These are phyloP conservation scores for Ilyonectria mors-panacis DNA, from an alignment of 2,329 filamentous ascomycete species.

Conservation along the genomic window DNA sequence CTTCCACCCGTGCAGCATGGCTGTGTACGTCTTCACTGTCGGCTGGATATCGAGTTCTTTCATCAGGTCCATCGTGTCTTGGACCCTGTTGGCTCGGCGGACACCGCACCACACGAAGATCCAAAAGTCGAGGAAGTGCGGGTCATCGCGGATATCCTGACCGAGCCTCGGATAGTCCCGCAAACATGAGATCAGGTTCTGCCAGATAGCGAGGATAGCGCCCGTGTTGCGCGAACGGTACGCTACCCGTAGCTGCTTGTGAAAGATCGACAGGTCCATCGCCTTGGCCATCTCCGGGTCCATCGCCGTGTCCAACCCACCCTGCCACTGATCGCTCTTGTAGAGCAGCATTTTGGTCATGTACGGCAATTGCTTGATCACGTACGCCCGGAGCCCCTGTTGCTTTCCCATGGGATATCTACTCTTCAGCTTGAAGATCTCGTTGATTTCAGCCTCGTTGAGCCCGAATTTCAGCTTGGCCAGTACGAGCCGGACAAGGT, in stretches of 20 bases:
- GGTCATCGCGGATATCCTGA: conserved; percentile 50
- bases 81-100: conserved; percentile 47
- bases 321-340: conserved; percentile 43
- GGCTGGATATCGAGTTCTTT: conserved; percentile 66
- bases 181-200: conserved; percentile 48
- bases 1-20: conserved; percentile 81
- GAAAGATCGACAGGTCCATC: conserved; percentile 38
- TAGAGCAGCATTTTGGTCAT: conserved; percentile 44
- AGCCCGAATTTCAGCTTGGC: conserved; percentile 30
- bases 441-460: conserved; percentile 38
- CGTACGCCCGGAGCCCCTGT: conserved; percentile 44
- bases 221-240: conserved; percentile 49
- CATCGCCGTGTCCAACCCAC: conserved; percentile 11
- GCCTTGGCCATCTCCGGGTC: conserved; percentile 20
- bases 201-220: conserved; percentile 53
- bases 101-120: conserved; percentile 58
- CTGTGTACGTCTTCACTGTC: conserved; percentile 77
- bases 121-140: conserved; percentile 58
- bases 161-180: conserved; percentile 44
- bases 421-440: conserved; percentile 35
- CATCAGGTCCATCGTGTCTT: conserved; percentile 61
- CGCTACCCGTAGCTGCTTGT: conserved; percentile 50
- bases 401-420: conserved; percentile 39
- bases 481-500: conserved; percentile 45
- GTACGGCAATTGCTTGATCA: conserved; percentile 49